Base-by-base conservation (phyloP, 1,284 basidiomycete genomes). In the Cystobasidium slooffiae region DNA sequence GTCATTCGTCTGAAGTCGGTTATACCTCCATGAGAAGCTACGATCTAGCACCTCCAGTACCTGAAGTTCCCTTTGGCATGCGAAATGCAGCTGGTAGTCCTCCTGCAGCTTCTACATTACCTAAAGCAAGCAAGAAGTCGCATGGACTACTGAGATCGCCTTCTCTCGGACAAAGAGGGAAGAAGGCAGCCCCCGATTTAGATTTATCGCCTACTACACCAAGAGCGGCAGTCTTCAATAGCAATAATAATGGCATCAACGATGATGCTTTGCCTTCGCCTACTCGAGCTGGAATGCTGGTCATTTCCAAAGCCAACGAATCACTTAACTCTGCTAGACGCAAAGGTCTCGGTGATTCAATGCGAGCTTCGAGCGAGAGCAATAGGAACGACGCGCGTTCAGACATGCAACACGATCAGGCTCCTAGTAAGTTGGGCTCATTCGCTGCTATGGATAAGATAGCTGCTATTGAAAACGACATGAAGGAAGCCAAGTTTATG, bases 401-500 rank as follows among this genome's bases (percentile, higher is more conserved):
- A 49, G 61, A 47, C 31, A 24, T 20, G 20, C 47, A 16, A 14
- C 16, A 51, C 47, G 14, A 20, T 16, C 31, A 31, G 24, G 61
- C 64, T 51, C 49, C 64, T 16, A 66, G 24, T 37, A 53, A 31
- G 3, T n/a, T 66, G 7, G 64, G 64, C 6, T 66, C 64, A 39
- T 51, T 66, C 46, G 64, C 64, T 43, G 64, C 64, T 22, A 37
- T 52, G 64, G 64, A 66, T 22, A 66, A 66, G 31, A 66, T 66
- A n/a, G 31, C 64, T 43, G 20, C 39, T 16, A 55, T 53, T 18
- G 69, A 62, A 37, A 63, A 73, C n/a, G 52, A 73, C 43, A 39
- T 52, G 14, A 46, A 61, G 18, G 70, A 73, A 59, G 53, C 62
- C 41, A 73, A 59, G 44, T 73, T 73, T 44, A 22, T 73, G n/a